These are phyloP conservation scores for Trichothecium roseum DNA, from an alignment of 2,329 filamentous ascomycete species.

Conservation along the genomic window DNA sequence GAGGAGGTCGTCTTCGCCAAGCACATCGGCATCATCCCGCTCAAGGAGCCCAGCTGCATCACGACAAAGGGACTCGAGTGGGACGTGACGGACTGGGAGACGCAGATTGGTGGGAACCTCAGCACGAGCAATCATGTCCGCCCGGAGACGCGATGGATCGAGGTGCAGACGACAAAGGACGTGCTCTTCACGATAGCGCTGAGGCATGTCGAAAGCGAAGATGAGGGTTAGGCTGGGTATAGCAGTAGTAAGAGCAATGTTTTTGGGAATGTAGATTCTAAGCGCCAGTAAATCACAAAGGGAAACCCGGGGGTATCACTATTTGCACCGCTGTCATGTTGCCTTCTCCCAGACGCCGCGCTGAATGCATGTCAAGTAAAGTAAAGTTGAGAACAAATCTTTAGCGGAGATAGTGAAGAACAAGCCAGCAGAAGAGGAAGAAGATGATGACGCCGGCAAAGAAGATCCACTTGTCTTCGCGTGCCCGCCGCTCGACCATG, in stretches of 20 bases:
- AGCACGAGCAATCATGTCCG: constrained; percentile 75
- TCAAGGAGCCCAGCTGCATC: constrained; percentile 70
- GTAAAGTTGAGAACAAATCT: no score
- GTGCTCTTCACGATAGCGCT: constrained; percentile 70
- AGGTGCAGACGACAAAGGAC: constrained; percentile 50
- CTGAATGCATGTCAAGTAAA: no score
- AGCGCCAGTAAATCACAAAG: neutral
- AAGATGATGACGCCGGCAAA: constrained; percentile 78
- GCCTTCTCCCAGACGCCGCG: neutral
- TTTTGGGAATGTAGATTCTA: neutral
- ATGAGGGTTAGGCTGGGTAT: constrained; percentile 9
- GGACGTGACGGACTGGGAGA: constrained; percentile 79
- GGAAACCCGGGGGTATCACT: neutral
- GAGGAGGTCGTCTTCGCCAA: constrained; percentile 52
- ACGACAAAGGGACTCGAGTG: constrained; percentile 76
- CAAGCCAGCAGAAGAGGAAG: constrained; percentile 84
- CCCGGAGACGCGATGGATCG: constrained; percentile 46
- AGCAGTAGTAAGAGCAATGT: neutral
- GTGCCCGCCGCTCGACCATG: constrained; percentile 86
- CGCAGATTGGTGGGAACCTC: constrained; percentile 59
- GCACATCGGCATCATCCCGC: constrained; percentile 77
- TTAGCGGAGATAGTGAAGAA: constrained; percentile 67
- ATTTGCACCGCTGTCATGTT: neutral
- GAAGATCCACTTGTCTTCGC: constrained; percentile 98
- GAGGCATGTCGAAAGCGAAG: constrained; percentile 22